Percentiles rank a stretch among this genome's conserved stretches.
Evolutionary conservation across 805 yeast genomes (phyloP).

Genomic region (Wickerhamomyces chaumierensis): DNA sequence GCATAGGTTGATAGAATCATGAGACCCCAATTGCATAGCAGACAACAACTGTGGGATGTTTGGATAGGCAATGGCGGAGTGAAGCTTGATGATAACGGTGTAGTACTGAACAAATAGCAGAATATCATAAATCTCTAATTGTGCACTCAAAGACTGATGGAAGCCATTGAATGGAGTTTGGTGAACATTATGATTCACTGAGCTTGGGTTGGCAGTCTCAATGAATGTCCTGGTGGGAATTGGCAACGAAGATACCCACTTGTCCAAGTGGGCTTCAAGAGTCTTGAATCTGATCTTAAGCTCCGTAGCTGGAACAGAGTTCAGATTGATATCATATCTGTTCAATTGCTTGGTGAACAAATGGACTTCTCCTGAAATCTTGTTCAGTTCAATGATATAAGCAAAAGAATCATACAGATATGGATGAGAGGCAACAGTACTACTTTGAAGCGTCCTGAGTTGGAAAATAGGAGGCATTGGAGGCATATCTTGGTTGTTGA

Average conservation of each 20-base stretch:
- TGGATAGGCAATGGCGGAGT: conserved; percentile 15
- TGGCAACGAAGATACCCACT: conserved; percentile 14
- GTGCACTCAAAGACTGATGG: neutral
- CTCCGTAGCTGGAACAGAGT: neutral
- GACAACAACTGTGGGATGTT: conserved; percentile 7
- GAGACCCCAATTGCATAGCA: conserved; percentile 5
- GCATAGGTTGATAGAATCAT: conserved; percentile 13
- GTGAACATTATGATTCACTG: neutral
- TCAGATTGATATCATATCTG: conserved; percentile 9
- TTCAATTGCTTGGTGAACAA: conserved; percentile 13
- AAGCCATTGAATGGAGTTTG: neutral
- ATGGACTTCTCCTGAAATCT: conserved; percentile 15
- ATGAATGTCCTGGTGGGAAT: conserved; percentile 4
- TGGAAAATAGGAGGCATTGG: neutral
- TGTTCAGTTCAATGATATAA: conserved; percentile 13
- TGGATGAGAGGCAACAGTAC: neutral
- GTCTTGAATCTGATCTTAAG: conserved; percentile 12
- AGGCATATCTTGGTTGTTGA: neutral
- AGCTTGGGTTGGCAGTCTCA: conserved; percentile 6
- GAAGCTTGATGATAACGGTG: conserved; percentile 13
- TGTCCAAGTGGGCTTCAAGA: conserved; percentile 10
- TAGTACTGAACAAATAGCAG: conserved; percentile 13
- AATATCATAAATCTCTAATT: conserved; percentile 10
- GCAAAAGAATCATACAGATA: conserved; percentile 13
- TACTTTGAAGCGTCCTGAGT: conserved; percentile 1